phyloP scores from a whole-genome alignment of 1,284 basidiomycete genomes.

The Cryptococcus jaspeensis region DNA sequence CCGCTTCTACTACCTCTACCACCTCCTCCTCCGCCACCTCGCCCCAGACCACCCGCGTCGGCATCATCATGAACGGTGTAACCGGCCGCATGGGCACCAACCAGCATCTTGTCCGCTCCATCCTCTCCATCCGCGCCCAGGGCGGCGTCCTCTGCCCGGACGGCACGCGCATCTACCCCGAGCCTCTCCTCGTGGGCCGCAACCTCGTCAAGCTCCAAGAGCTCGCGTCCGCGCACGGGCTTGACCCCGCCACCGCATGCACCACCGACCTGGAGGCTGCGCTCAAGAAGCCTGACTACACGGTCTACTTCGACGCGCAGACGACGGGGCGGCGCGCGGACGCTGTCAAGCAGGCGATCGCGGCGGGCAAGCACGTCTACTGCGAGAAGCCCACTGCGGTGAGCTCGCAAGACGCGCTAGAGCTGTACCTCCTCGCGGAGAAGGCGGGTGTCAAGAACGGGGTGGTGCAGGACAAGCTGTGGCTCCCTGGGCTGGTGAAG shows the following conservation, averaged over 20 bases:
- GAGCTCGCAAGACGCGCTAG: constrained; percentile 16
- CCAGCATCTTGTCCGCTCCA: constrained; percentile 26
- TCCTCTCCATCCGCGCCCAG: constrained; percentile 20
- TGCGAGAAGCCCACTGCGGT: constrained; percentile 24
- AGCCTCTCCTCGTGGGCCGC: constrained; percentile 21
- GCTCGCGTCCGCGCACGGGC: constrained; percentile 16
- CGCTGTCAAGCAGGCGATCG: constrained; percentile 22
- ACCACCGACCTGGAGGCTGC: constrained; percentile 17
- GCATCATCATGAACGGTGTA: constrained; percentile 26
- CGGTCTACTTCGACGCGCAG: constrained; percentile 24
- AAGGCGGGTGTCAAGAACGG: constrained; percentile 20
- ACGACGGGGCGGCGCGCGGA: constrained; percentile 21
- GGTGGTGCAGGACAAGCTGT: constrained; percentile 26
- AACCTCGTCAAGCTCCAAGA: constrained; percentile 17
- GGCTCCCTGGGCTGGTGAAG: constrained; percentile 24
- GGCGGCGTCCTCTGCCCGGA: constrained; percentile 18
- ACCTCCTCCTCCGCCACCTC: background rate
- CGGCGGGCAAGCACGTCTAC: constrained; percentile 24
- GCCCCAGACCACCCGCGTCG: constrained; percentile 12
- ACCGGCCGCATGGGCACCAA: constrained; percentile 28
- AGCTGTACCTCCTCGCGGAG: constrained; percentile 18
- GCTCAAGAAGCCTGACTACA: constrained; percentile 13
- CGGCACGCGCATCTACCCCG: constrained; percentile 20
- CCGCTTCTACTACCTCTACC: no score
- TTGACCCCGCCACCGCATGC: constrained; percentile 6